Evolutionary conservation across 495 filamentous ascomycete genomes (phyloP).

Genomic region (Xylaria curta): DNA sequence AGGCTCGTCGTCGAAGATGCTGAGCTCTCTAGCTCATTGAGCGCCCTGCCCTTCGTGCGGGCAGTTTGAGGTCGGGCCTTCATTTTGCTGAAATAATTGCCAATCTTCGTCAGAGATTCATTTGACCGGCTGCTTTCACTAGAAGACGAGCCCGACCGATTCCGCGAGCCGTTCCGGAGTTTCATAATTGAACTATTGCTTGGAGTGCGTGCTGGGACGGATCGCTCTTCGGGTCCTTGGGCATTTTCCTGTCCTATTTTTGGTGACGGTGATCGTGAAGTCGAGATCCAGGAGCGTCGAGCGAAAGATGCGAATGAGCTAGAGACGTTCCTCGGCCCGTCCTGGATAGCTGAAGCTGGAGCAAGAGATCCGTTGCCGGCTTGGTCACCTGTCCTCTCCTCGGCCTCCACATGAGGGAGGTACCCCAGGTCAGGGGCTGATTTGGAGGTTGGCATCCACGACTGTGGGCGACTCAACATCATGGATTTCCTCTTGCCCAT

Average conservation of each 20-base stretch:
- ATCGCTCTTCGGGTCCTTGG: conserved; percentile 29
- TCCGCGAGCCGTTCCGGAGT: conserved; percentile 36
- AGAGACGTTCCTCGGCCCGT: conserved; percentile 55
- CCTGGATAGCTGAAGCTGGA: conserved; percentile 30
- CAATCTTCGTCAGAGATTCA: conserved; percentile 38
- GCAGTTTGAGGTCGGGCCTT: conserved; percentile 49
- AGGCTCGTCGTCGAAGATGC: conserved; percentile 47
- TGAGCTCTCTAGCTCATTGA: conserved; percentile 43
- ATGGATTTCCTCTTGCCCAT: conserved; percentile 46
- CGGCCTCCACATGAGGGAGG: conserved; percentile 30
- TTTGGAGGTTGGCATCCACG: conserved; percentile 53
- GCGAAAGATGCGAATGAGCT: conserved; percentile 71
- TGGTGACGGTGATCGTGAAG: conserved; percentile 68
- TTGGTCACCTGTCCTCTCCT: conserved; percentile 24
- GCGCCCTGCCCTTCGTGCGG: conserved; percentile 39
- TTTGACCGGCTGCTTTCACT: conserved; percentile 38
- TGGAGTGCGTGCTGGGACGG: conserved; percentile 33
- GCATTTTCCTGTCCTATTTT: conserved; percentile 36
- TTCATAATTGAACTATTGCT: conserved; percentile 43
- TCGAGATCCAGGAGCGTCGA: conserved; percentile 69
- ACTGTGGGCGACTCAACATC: conserved; percentile 48
- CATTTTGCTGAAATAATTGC: conserved; percentile 48
- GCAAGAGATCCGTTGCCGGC: conserved; percentile 11
- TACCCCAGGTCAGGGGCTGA: conserved; percentile 41
- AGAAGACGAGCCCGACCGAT: conserved; percentile 41